Percentiles rank a stretch among this genome's conserved stretches.
Evolutionary conservation across 2,329 filamentous ascomycete genomes (phyloP).

Genomic region (Aureobasidium vineae): DNA sequence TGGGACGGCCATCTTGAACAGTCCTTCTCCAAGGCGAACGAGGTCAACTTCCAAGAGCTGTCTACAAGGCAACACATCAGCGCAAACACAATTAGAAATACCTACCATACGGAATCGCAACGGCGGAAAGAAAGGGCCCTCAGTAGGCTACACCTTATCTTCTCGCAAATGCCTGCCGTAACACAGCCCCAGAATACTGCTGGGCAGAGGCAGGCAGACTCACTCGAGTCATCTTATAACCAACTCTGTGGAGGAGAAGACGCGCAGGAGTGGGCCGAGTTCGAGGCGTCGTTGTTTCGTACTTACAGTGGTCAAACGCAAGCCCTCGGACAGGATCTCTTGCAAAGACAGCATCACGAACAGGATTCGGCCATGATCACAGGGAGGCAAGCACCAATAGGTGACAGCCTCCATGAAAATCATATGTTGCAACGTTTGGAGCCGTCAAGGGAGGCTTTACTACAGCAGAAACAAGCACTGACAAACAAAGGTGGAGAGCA

Average conservation of each 20-base stretch:
- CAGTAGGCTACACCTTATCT: slow-evolving; percentile 5
- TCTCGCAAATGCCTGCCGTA: slow-evolving; percentile 1
- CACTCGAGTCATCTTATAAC: slow-evolving; percentile 13
- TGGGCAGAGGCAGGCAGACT: not conserved
- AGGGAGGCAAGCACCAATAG: not conserved
- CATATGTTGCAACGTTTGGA: not conserved
- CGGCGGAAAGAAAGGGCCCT: slow-evolving; percentile 2
- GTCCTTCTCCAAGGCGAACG: not conserved
- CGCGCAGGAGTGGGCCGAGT: slow-evolving; percentile 13
- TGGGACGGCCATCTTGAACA: not conserved
- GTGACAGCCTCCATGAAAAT: not conserved
- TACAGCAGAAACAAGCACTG: not conserved
- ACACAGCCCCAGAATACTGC: not conserved
- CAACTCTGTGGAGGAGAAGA: slow-evolving; percentile 14
- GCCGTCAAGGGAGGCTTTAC: not conserved
- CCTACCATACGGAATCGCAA: not conserved
- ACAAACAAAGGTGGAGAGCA: not conserved
- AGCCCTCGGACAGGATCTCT: not conserved
- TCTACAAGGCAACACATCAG: not conserved
- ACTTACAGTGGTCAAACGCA: not conserved
- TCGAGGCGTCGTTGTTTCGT: slow-evolving; percentile 14
- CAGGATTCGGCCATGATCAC: not conserved
- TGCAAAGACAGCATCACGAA: not conserved
- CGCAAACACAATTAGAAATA: too few species aligned
- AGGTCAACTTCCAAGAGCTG: not conserved